Base-by-base conservation (phyloP, 2,329 filamentous ascomycete genomes). In the Microcyclospora pomicola region DNA sequence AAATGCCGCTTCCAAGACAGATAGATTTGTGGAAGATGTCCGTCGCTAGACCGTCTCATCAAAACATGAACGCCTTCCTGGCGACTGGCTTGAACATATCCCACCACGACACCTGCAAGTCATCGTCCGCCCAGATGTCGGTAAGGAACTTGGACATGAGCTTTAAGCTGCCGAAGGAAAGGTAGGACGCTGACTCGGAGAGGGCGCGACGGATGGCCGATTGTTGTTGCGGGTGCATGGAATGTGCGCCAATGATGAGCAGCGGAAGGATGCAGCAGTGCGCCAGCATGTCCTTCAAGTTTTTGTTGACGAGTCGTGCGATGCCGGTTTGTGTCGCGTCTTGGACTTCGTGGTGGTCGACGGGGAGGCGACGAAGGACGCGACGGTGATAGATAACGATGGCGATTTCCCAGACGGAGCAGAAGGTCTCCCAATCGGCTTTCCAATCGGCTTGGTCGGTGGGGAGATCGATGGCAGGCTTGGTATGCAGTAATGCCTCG, bases 191-290 rank as follows among this genome's bases (percentile, higher is more conserved):
- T 24, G 19, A 4, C 4, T 7, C 19, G 7, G 19, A 24, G 19
- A 24, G 43, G 36, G 33, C 39, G 42, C 5, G 41, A 43, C 5
- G 43, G 30, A 46, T 39, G 13, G 35, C 35, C 11, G 33, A 14
- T 27, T 37, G 43, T n/a, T 46, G 36, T 9, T 36, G 34, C 6
- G 12, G 11, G 10, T 33, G 27, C 9, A 43, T 33, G 27, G 38
- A 43, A 29, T 46, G 43, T 12, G 37, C 37, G 12, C 41, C 43
- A 9, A 46, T 43, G 30, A 46, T 38, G 9, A 42, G 33, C 6
- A 43, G 34, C 9, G 43, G 43, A 2, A 46, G 33, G 10, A 46
- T 38, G 12, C 40, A 33, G 34, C 43, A 46, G 27, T 46, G 43
- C 16, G 37, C 37, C 29, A 44, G 34, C 42, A 44, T 44, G 14